Evolutionary conservation across 2,329 filamentous ascomycete genomes (phyloP).

Genomic region (Metarhizium album): DNA sequence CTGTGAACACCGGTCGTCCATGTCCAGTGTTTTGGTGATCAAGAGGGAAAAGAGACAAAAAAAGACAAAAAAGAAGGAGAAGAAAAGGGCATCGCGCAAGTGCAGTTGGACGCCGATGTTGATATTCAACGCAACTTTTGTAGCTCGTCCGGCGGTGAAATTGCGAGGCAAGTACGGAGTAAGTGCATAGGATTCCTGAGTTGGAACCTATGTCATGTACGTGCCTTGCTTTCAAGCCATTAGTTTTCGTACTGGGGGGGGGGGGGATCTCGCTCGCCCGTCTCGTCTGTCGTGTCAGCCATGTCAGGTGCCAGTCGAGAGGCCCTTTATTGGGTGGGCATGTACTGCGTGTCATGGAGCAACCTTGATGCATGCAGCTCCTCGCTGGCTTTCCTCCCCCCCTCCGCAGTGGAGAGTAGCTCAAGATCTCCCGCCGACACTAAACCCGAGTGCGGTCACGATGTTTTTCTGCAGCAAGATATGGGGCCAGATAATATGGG

Average conservation of each 20-base stretch:
- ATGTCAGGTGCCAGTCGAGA: background rate
- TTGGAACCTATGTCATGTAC: background rate
- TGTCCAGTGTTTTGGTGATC: background rate
- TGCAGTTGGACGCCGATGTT: too few relatives aligned
- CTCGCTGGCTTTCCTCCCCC: background rate
- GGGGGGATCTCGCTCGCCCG: too few relatives aligned
- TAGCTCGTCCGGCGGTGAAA: too few relatives aligned
- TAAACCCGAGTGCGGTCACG: background rate
- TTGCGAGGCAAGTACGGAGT: background rate
- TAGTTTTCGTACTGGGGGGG: too few relatives aligned
- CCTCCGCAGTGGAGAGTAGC: background rate
- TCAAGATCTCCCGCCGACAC: background rate
- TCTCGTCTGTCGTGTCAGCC: background rate
- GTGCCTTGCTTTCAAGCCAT: background rate
- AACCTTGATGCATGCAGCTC: background rate
- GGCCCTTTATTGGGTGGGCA: background rate
- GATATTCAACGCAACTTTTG: too few relatives aligned
- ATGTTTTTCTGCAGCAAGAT: background rate
- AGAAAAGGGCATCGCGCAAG: too few relatives aligned
- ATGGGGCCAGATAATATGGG: background rate
- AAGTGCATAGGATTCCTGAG: background rate
- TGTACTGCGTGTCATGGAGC: background rate
- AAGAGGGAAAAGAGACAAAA: too few relatives aligned
- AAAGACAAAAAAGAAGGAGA: too few relatives aligned
- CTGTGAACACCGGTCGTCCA: slow-evolving; percentile 6